Evolutionary conservation across 2,329 filamentous ascomycete genomes (phyloP), one percentile per base, ranked within the genome.

Genomic region (Pseudogymnoascus sp.): DNA sequence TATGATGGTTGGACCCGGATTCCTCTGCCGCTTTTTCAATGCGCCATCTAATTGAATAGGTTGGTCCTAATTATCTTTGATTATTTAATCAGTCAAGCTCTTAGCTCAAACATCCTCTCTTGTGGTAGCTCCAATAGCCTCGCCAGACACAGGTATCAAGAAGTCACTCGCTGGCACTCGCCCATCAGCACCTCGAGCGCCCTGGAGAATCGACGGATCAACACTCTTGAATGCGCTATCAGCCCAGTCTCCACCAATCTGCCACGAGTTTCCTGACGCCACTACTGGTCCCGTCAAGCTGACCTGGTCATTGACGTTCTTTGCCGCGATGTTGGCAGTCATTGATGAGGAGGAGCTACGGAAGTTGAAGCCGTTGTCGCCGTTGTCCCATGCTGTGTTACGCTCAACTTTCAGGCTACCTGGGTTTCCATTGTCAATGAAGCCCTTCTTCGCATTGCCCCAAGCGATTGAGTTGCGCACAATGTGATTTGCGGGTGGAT

Each of bases 361-460:
- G 64, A 77, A 72, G 63, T 76, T 71, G 70, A 77, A 78, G 7
- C 77, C 77, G 15, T 75, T 72, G 31, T 75, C 76, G 4, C 70
- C 74, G 60, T 80, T 80, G 65, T 77, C 77, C 74, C 75, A 80
- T 3, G 78, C 78, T 1, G 78, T 80, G 70, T 79, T 79, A 62
- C 77, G 72, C 10, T 72, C 71, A 35, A 80, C 66, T 2, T 70
- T 70, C 50, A 80, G 72, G 50, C 69, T 72, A 0, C 78, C 78
- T 0, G 76, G 72, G 65, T 80, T 76, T 19, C 72, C 73, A 66
- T 80, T 80, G 60, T 80, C 78, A 7, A 76, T 79, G 70, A 80
- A 80, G 0, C 78, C 78, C 63, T 79, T 78, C 40, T 73, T 74
- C 0, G 71, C 72, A 65, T 80, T 80, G 46, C 69, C 64, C 66